phyloP scores from a whole-genome alignment of 2,329 filamentous ascomycete species.

The Penicillium hordei region DNA sequence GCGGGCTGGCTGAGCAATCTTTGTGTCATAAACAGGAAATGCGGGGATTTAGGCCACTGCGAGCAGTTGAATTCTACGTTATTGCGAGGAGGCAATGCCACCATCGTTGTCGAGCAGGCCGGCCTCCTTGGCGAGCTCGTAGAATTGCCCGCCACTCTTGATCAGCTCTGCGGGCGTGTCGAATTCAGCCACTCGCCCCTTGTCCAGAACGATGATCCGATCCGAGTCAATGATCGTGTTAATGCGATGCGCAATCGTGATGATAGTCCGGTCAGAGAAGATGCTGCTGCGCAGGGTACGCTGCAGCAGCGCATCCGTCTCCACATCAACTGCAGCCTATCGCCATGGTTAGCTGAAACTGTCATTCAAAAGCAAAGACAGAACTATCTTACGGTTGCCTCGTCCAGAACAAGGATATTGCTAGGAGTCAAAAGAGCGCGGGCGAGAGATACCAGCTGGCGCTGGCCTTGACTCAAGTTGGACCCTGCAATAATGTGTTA shows the following conservation, averaged over 20 bases:
- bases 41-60: constrained; percentile 9
- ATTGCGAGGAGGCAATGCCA: constrained; percentile 21
- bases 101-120: constrained; percentile 62
- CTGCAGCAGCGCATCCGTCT: constrained; percentile 66
- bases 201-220: constrained; percentile 89
- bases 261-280: constrained; percentile 92
- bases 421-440: constrained; percentile 91
- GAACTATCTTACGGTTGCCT: constrained; percentile 72
- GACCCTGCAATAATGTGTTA: constrained; percentile 60
- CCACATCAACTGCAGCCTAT: constrained; percentile 66
- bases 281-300: constrained; percentile 62
- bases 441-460: constrained; percentile 89
- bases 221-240: constrained; percentile 92
- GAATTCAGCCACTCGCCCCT: constrained; percentile 87
- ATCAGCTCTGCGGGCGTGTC: constrained; percentile 80
- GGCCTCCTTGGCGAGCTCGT: constrained; percentile 87
- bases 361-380: background rate
- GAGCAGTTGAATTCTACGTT: constrained; percentile 12
- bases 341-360: constrained; percentile 19
- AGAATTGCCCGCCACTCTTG: constrained; percentile 74
- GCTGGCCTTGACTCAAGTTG: constrained; percentile 91
- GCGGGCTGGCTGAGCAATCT: constrained; percentile 11
- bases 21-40: constrained; percentile 6
- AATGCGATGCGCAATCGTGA: constrained; percentile 96
- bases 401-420: constrained; percentile 95